phyloP scores from a whole-genome alignment of 2,329 filamentous ascomycete genomes.

The Neopestalotiopsis sp. region DNA sequence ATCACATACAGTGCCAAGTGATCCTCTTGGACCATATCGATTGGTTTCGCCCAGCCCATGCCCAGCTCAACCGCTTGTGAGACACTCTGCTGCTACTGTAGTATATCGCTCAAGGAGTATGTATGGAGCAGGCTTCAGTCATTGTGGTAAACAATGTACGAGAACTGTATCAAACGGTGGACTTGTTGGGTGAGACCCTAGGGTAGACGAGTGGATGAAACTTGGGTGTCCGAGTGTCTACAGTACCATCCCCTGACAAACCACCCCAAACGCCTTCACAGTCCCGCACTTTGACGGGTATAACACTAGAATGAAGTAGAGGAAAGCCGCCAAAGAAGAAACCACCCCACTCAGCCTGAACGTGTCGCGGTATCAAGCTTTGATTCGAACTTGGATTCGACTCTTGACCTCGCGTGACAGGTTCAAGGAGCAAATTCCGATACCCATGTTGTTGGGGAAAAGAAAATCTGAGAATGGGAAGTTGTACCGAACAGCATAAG shows the following conservation, averaged over 20 bases:
- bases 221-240: neutral
- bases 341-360: neutral
- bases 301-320: neutral
- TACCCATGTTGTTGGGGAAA: neutral
- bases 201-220: neutral
- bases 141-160: neutral
- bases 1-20: neutral
- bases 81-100: neutral
- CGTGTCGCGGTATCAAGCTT: neutral
- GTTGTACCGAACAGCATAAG: neutral
- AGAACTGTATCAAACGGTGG: conserved; percentile 1
- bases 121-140: neutral
- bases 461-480: neutral
- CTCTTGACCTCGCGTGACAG: neutral
- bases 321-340: neutral
- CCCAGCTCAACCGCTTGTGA: neutral
- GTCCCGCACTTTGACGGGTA: neutral
- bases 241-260: neutral
- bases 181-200: neutral
- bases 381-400: neutral
- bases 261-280: too few relatives aligned
- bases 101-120: neutral
- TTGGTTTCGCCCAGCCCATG: too few relatives aligned
- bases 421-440: neutral
- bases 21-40: neutral